phyloP scores from a whole-genome alignment of 2,329 filamentous ascomycete genomes.

The Byssochlamys sp. region DNA sequence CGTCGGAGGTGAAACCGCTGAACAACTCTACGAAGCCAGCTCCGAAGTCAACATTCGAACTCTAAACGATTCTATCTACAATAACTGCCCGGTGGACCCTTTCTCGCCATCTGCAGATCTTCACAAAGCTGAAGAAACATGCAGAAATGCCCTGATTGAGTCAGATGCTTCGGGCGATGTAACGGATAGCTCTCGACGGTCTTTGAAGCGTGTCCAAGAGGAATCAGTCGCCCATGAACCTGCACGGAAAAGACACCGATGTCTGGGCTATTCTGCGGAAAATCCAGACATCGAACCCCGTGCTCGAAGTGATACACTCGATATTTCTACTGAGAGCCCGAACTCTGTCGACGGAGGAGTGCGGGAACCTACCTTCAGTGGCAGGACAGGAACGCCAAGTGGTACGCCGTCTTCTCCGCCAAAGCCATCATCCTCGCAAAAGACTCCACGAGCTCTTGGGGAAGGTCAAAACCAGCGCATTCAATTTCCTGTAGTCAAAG shows the following conservation, averaged over 20 bases:
- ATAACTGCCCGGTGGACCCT: neutral
- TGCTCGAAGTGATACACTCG: neutral
- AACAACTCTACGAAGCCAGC: neutral
- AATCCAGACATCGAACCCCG: neutral
- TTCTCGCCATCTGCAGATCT: neutral
- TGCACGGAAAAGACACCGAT: neutral
- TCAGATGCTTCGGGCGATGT: neutral
- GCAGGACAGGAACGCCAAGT: conserved; percentile 3
- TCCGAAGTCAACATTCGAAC: neutral
- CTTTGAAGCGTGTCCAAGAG: neutral
- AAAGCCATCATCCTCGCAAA: conserved; percentile 17
- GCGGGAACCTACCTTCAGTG: conserved; percentile 1
- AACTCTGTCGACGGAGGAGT: neutral
- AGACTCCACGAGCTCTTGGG: conserved; percentile 18
- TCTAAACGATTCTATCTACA: neutral
- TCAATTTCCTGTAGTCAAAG: conserved; percentile 67
- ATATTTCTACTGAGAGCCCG: neutral
- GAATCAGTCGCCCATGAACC: neutral
- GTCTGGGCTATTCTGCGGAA: neutral
- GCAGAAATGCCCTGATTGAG: neutral
- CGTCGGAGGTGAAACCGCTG: conserved; percentile 3
- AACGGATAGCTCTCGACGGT: neutral
- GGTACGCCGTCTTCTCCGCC: conserved; percentile 10
- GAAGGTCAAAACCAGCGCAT: conserved; percentile 38
- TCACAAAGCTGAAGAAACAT: neutral